Evolutionary conservation across 495 filamentous ascomycete species (phyloP).

Genomic region (Lasiosphaeriaceae sp.): DNA sequence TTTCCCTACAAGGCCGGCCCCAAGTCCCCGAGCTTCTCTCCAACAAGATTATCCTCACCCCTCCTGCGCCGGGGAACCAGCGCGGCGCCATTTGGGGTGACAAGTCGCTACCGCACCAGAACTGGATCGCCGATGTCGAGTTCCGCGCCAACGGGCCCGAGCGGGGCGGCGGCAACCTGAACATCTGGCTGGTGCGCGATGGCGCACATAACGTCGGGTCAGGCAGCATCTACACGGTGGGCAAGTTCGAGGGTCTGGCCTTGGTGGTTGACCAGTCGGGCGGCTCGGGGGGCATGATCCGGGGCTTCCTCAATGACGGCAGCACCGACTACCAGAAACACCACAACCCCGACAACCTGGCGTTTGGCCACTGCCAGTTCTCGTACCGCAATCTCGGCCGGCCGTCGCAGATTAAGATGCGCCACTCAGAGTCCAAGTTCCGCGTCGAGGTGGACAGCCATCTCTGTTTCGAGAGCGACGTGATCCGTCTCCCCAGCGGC

Average conservation of each 20-base stretch:
- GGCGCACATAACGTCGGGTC: slow-evolving; percentile 61
- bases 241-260: slow-evolving; percentile 79
- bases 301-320: slow-evolving; percentile 94
- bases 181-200: slow-evolving; percentile 85
- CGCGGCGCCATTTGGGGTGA: slow-evolving; percentile 81
- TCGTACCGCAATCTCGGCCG: slow-evolving; percentile 87
- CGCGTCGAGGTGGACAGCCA: slow-evolving; percentile 77
- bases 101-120: slow-evolving; percentile 52
- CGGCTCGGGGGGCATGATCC: slow-evolving; percentile 72
- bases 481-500: slow-evolving; percentile 70
- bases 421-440: slow-evolving; percentile 60
- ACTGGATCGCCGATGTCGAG: slow-evolving; percentile 79
- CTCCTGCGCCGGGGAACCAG: slow-evolving; percentile 79
- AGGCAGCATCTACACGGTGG: slow-evolving; percentile 76
- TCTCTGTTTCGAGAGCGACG: slow-evolving; percentile 77
- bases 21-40: slow-evolving; percentile 72
- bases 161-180: slow-evolving; percentile 80
- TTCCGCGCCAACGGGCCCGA: slow-evolving; percentile 87
- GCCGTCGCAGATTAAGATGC: slow-evolving; percentile 70
- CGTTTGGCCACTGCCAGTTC: slow-evolving; percentile 92
- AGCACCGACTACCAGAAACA: slow-evolving; percentile 74
- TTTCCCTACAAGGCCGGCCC: slow-evolving; percentile 66
- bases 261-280: slow-evolving; percentile 86
- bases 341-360: slow-evolving; percentile 73
- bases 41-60: slow-evolving; percentile 89